Evolutionary conservation across 106 monocot species (phyloP), one percentile per base, ranked within the genome.

Genomic region (Xerophyta viscosa): DNA sequence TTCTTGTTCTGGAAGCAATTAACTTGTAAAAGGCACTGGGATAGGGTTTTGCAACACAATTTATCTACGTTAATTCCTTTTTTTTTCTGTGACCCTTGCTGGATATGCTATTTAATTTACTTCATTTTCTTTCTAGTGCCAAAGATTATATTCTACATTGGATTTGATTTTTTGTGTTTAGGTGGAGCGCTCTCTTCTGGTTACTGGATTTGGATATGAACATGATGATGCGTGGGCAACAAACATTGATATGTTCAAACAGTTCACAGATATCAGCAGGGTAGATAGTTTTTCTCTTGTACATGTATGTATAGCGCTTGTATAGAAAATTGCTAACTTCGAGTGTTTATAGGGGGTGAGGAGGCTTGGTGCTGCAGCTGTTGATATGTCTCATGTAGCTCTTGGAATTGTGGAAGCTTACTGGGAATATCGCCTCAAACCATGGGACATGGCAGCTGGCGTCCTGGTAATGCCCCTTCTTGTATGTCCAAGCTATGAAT

Each of bases 381-480:
- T 84, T 14, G 98, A 98, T 60, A 90, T 98, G 90, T 90, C 78
- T 41, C 98, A 98, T 62, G 98, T 98, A 31, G 86, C 86, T 48
- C 60, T 98, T 11, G 98, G 98, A 44, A 90, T 98, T 62, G 76
- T 77, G 1, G 98, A 98, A 64, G 75, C 77, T 24, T 98, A 83
- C 50, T 98, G 98, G 98, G 98, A 98, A 59, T 98, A 90, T 71
- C 85, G 90, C 22, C 71, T 98, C n/a, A 98, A 98, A 61, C 98
- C 98, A 52, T 98, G 98, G 98, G 98, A 98, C 23, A 82, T 98
- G 98, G 98, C 98, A 66, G 98, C 98, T 71, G 98, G 98, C 31
- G 90, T 86, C 58, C 60, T 96, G 81, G 96, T 96, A 89, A 69
- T 50, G 5, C 5, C 33, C 5, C 33, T 36, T 36, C 5, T 36